Conservation (phyloP, 805 yeast genomes). For the Dipodascus geniculatus region DNA sequence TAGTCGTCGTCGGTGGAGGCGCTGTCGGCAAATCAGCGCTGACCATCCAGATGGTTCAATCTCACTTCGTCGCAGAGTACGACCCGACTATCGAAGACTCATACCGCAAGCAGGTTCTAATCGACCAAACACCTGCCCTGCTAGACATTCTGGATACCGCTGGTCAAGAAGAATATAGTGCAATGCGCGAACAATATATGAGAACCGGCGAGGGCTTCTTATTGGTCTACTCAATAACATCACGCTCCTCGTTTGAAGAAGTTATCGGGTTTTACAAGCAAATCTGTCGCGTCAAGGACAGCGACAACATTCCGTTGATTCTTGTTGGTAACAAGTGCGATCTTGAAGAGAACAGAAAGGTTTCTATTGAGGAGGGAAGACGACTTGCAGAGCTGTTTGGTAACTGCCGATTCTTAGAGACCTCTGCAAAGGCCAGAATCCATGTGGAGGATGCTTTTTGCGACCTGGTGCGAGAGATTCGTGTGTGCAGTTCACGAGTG, state of each 20-base stretch:
- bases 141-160: constrained; percentile 94
- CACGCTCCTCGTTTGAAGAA: constrained; percentile 76
- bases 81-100: constrained; percentile 90
- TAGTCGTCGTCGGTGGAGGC: constrained; percentile 97
- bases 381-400: constrained; percentile 48
- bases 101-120: constrained; percentile 68
- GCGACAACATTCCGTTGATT: constrained; percentile 58
- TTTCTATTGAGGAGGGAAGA: constrained; percentile 76
- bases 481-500: constrained; percentile 6
- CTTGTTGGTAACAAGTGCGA: constrained; percentile 87
- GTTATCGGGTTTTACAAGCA: constrained; percentile 68
- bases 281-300: constrained; percentile 52
- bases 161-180: constrained; percentile 94
- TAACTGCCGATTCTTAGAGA: constrained; percentile 64
- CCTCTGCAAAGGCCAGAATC: constrained; percentile 82
- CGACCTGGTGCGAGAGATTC: constrained; percentile 28
- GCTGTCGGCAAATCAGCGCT: constrained; percentile 97
- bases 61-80: constrained; percentile 93
- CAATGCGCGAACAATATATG: constrained; percentile 91
- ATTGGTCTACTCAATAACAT: constrained; percentile 75
- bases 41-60: constrained; percentile 88
- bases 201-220: constrained; percentile 92
- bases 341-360: constrained; percentile 64
- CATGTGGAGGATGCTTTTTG: constrained; percentile 83
- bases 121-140: constrained; percentile 67